Conservation (phyloP, 768 basidiomycete species). For the Clitopilus hobsonii region DNA sequence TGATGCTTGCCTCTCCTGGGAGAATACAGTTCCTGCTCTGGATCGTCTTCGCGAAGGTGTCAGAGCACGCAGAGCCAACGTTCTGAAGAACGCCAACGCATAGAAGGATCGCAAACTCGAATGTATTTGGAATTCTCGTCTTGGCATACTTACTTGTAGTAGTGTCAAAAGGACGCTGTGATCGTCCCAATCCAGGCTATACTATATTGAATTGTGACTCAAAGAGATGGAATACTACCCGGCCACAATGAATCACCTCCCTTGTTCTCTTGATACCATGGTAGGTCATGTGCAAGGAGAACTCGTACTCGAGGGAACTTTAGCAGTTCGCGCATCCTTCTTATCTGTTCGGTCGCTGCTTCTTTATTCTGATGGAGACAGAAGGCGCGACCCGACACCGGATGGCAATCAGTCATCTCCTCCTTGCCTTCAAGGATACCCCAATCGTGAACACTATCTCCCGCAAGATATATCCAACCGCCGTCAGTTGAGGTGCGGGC, state of each 20-base stretch:
- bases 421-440: conserved; percentile 37
- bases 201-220: no score
- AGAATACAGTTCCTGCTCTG: conserved; percentile 74
- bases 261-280: conserved; percentile 46
- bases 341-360: conserved; percentile 35
- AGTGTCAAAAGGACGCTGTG: no score
- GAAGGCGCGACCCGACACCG: conserved; percentile 14
- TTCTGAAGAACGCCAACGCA: neutral
- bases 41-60: conserved; percentile 89
- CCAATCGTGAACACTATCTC: conserved; percentile 50
- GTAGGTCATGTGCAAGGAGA: conserved; percentile 48
- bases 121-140: neutral
- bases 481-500: conserved; percentile 46
- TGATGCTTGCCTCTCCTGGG: conserved; percentile 89
- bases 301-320: neutral
- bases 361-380: conserved; percentile 39
- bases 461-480: conserved; percentile 48
- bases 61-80: conserved; percentile 44
- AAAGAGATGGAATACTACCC: conserved; percentile 24
- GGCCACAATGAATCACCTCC: conserved; percentile 39
- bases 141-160: no score
- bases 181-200: no score
- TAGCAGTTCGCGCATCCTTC: neutral
- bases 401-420: conserved; percentile 25
- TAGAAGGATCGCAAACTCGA: neutral